These are phyloP conservation scores for Leishmania lainsoni DNA, from an alignment of 208 protist genomes.

Conservation along the genomic window DNA sequence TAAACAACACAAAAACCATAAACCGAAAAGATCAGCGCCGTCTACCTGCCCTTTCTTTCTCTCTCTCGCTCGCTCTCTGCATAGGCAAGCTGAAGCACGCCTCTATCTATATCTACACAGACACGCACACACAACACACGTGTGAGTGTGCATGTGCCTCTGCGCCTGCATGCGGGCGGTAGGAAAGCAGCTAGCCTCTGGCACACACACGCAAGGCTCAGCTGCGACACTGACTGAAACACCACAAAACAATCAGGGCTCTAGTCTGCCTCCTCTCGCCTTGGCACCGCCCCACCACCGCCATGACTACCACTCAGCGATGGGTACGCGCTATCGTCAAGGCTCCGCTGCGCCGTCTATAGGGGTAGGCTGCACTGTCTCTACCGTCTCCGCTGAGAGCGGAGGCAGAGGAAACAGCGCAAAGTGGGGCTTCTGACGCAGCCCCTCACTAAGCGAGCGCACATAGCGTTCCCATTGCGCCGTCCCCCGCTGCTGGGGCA, in stretches of 20 bases:
- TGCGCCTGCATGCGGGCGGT: too few relatives aligned
- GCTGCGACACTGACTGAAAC: neutral
- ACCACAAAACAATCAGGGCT: neutral
- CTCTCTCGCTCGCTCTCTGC: constrained; percentile 10
- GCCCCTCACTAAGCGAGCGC: constrained; percentile 41
- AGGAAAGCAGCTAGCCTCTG: neutral
- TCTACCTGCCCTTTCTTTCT: constrained; percentile 6
- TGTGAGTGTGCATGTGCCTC: neutral
- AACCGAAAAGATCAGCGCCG: neutral
- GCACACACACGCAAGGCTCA: neutral
- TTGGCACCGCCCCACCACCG: neutral
- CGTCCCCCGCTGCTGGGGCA: constrained; percentile 42
- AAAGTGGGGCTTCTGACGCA: constrained; percentile 28
- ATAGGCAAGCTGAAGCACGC: neutral
- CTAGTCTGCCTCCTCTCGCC: neutral
- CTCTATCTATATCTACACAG: neutral
- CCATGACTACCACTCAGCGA: neutral
- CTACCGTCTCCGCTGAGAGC: neutral
- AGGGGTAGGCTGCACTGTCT: neutral
- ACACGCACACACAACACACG: neutral
- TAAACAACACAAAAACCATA: neutral
- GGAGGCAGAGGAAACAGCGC: constrained; percentile 9
- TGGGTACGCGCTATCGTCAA: neutral
- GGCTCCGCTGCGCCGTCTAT: neutral
- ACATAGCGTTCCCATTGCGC: constrained; percentile 55